A percentile compares a stretch with the other conserved stretches of the same genome.
Conservation (phyloP, 345 rosid species). For the Arabis alpina region DNA sequence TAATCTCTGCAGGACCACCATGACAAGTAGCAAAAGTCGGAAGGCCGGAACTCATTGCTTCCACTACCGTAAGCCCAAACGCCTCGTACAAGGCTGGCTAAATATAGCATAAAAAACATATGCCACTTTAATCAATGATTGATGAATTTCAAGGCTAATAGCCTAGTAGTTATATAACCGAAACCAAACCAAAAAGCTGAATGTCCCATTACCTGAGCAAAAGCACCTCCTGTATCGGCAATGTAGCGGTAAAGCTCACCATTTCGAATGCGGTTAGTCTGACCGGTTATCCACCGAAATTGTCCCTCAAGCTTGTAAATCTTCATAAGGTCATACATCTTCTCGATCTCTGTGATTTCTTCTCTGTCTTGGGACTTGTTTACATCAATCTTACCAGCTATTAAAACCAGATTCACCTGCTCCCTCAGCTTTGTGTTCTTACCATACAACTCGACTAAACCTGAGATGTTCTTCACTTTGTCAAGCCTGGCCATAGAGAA, state of each 20-base stretch:
- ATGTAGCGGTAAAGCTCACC: conserved; percentile 95
- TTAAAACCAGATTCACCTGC: conserved; percentile 82
- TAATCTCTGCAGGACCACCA: conserved; percentile 99
- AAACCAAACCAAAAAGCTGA: background rate
- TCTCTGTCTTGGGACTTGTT: conserved; percentile 88
- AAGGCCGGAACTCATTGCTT: conserved; percentile 98
- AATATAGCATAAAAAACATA: conserved; percentile 8
- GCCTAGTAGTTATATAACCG: no score
- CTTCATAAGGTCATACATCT: conserved; percentile 76
- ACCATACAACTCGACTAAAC: conserved; percentile 84
- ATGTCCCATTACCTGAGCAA: conserved; percentile 70
- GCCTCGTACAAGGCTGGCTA: conserved; percentile 99
- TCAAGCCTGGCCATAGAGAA: conserved; percentile 99
- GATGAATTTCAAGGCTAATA: no score
- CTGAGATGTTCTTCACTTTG: conserved; percentile 84
- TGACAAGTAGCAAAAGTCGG: conserved; percentile 95
- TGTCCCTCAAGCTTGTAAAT: conserved; percentile 75
- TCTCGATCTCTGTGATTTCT: conserved; percentile 92
- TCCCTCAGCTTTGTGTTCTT: conserved; percentile 76
- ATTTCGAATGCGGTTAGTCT: conserved; percentile 92
- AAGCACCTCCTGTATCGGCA: conserved; percentile 84
- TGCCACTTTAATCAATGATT: background rate
- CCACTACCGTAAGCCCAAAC: conserved; percentile 95
- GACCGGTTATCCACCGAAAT: conserved; percentile 88
- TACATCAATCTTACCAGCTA: conserved; percentile 87